Evolutionary conservation across 768 basidiomycete species (phyloP).

Genomic region (Lactarius psammicola): DNA sequence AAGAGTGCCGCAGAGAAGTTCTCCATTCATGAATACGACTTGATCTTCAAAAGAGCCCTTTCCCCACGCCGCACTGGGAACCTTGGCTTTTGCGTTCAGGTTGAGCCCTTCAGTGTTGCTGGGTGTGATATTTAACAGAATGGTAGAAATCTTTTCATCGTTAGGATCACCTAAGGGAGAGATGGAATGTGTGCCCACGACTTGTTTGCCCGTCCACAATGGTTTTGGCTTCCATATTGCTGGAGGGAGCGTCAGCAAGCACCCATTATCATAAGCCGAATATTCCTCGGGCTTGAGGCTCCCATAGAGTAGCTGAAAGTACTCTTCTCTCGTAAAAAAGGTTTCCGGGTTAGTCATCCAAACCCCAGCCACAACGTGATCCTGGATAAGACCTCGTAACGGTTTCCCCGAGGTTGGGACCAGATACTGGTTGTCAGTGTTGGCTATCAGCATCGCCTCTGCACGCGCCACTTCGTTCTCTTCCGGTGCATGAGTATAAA

Average conservation of each 20-base stretch:
- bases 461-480: slow-evolving; percentile 95
- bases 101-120: slow-evolving; percentile 75
- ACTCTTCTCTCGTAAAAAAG: slow-evolving; percentile 94
- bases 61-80: slow-evolving; percentile 85
- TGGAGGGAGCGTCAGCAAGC: slow-evolving; percentile 81
- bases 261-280: slow-evolving; percentile 49
- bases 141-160: slow-evolving; percentile 76
- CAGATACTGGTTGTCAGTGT: slow-evolving; percentile 98
- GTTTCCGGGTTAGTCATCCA: slow-evolving; percentile 98
- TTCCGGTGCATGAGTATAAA: slow-evolving; percentile 34
- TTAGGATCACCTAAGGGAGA: not conserved
- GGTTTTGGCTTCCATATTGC: slow-evolving; percentile 88
- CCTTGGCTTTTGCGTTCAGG: slow-evolving; percentile 82
- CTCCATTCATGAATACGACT: slow-evolving; percentile 88
- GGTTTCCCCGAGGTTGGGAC: slow-evolving; percentile 98
- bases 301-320: slow-evolving; percentile 94
- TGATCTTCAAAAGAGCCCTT: slow-evolving; percentile 75
- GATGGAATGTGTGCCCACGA: slow-evolving; percentile 52
- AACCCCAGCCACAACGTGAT: slow-evolving; percentile 98
- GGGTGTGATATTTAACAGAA: slow-evolving; percentile 91
- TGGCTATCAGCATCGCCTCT: slow-evolving; percentile 91
- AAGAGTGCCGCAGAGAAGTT: slow-evolving; percentile 88
- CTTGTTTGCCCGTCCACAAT: slow-evolving; percentile 97
- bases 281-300: slow-evolving; percentile 89
- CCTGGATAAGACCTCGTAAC: slow-evolving; percentile 95